Percentiles rank a stretch among this genome's conserved stretches.
These are phyloP conservation scores for Catunica adiposa DNA, from an alignment of 2,329 filamentous ascomycete genomes.

Conservation along the genomic window DNA sequence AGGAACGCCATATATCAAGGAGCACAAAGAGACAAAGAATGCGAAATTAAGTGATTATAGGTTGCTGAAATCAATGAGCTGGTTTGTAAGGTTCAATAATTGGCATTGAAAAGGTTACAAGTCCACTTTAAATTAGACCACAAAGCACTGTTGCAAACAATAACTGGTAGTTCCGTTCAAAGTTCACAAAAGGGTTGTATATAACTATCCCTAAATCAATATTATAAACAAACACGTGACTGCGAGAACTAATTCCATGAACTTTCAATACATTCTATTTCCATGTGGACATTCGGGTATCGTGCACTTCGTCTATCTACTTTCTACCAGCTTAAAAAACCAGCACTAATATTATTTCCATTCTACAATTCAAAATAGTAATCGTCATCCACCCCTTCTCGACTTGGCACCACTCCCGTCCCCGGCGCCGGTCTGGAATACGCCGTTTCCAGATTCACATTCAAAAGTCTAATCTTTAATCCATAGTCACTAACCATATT, in stretches of 20 bases:
- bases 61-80: no score
- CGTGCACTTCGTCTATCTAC: background rate
- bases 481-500: constrained; percentile 78
- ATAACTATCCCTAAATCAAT: no score
- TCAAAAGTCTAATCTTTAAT: constrained; percentile 78
- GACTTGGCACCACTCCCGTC: constrained; percentile 58
- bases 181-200: no score
- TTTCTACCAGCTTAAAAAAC: no score
- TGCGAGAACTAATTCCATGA: no score
- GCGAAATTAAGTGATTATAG: background rate
- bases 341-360: background rate
- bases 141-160: no score
- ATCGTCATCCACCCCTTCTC: constrained; percentile 77
- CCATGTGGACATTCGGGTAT: background rate
- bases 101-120: no score
- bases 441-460: constrained; percentile 68
- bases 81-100: no score
- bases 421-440: constrained; percentile 53
- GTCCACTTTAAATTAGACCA: no score
- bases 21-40: background rate
- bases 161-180: no score
- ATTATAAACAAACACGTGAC: no score
- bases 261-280: no score
- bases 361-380: constrained; percentile 65
- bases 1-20: background rate